Conservation (phyloP, 768 basidiomycete genomes). For the Gelatoporia subvermispora region DNA sequence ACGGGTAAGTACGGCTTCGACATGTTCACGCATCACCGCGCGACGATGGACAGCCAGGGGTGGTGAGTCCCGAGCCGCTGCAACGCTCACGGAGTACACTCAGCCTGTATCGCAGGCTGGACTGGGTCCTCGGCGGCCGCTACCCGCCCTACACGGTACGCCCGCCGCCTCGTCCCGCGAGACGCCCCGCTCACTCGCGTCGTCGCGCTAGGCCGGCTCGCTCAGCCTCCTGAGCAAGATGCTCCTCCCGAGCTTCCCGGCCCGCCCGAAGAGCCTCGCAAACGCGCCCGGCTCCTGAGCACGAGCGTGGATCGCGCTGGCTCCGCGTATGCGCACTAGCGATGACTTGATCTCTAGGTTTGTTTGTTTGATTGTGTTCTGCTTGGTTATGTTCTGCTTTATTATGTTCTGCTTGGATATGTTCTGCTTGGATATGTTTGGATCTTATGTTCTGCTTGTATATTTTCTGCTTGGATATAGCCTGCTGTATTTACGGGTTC, state of each 20-base stretch:
- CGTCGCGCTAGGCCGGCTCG: background rate
- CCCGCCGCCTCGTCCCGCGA: background rate
- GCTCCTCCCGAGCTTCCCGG: background rate
- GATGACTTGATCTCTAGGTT: background rate
- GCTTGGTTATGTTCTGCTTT: background rate
- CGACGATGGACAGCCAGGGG: constrained; percentile 39
- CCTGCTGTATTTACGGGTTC: no score
- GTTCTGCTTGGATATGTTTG: background rate
- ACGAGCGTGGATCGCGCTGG: background rate
- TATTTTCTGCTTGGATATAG: background rate
- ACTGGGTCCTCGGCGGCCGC: constrained; percentile 8
- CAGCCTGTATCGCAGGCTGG: constrained; percentile 1
- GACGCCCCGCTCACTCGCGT: no score
- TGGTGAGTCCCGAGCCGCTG: constrained; percentile 20
- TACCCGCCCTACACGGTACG: constrained; percentile 10
- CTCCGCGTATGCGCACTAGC: background rate
- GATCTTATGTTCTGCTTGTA: background rate
- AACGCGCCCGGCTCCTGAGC: background rate
- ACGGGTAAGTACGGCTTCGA: constrained; percentile 71
- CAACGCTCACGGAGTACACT: background rate
- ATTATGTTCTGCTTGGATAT: background rate
- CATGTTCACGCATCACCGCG: constrained; percentile 68
- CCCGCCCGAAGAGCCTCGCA: background rate
- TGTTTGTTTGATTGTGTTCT: background rate
- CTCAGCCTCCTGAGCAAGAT: background rate